Evolutionary conservation across 202 grass and related monocot genomes (phyloP), one percentile per base, ranked within the genome.

Genomic region (Zizania palustris): DNA sequence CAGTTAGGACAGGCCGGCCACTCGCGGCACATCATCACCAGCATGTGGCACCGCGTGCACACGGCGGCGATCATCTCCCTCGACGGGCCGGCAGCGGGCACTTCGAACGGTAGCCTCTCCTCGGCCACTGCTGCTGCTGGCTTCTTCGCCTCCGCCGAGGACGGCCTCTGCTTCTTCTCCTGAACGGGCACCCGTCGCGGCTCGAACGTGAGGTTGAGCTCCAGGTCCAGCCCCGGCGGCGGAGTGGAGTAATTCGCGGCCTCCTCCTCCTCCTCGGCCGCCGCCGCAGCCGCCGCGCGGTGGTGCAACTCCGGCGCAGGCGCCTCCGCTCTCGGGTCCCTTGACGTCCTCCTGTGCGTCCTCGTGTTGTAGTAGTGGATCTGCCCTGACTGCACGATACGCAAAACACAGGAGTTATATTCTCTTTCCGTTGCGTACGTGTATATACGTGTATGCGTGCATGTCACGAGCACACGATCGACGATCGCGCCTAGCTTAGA

Each of bases 291-390:
- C 11, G 37, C 22, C 7, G 45, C 58, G 76, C 28, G 14, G 67
- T 15, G 41, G 3, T 70, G 13, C 67, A 11, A 34, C 67, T 78
- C 82, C 39, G 60, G 60, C 51, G n/a, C 51, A 6, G 50, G 51
- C 49, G 15, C 16, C 18, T 44, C 70, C 3, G 41, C 71, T n/a
- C 90, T 80, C 1, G 94, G 94, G 40, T 97, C 91, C 63, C 71
- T 84, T 48, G 41, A 80, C 64, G 94, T 94, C 76, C 91, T 89
- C 84, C 76, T 85, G 57, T 90, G 86, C 69, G 94, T 97, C 86
- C 82, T 92, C 37, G 94, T 90, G 82, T 97, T 94, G 89, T 94
- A 94, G 82, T 93, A 97, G 82, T 92, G 85, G 54, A 97, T 97
- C 74, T 85, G 80, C 22, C 94, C 94, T 0, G 94, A 97, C 94